Percentiles rank a stretch among this genome's conserved stretches.
These are phyloP conservation scores for Lactuca saligna DNA, from an alignment of 129 eudicot genomes.

Conservation along the genomic window DNA sequence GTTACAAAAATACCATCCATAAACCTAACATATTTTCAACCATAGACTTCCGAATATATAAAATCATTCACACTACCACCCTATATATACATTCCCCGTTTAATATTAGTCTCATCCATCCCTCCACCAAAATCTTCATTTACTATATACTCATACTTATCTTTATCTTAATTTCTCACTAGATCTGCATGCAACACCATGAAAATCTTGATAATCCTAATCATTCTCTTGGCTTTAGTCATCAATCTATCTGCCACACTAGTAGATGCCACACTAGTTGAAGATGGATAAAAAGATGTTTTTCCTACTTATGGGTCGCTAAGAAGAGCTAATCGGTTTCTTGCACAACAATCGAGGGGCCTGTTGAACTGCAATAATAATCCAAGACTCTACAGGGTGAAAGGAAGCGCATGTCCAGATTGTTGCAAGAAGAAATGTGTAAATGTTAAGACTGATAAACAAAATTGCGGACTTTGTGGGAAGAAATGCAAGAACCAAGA, in stretches of 20 bases:
- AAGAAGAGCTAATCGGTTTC: slow-evolving; percentile 40
- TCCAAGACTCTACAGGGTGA: slow-evolving; percentile 57
- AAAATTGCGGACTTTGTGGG: slow-evolving; percentile 63
- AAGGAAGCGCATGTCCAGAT: slow-evolving; percentile 55
- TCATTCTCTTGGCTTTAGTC: slow-evolving; percentile 36
- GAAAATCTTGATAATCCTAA: slow-evolving; percentile 13
- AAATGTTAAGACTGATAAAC: slow-evolving; percentile 44
- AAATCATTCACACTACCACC: slow-evolving; percentile 1
- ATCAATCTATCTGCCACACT: slow-evolving; percentile 33
- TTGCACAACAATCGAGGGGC: slow-evolving; percentile 32
- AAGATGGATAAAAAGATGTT: slow-evolving; percentile 29
- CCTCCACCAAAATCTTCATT: neutral
- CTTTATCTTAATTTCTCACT: slow-evolving; percentile 1
- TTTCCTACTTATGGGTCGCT: slow-evolving; percentile 27
- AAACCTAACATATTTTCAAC: slow-evolving; percentile 26
- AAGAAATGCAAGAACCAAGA: slow-evolving; percentile 48
- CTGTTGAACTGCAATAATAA: slow-evolving; percentile 46
- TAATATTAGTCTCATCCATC: neutral
- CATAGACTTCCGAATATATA: slow-evolving; percentile 18
- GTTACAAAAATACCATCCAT: slow-evolving; percentile 33
- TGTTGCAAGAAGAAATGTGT: slow-evolving; percentile 75
- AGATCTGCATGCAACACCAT: slow-evolving; percentile 16
- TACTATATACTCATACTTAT: neutral
- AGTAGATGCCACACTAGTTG: too few species aligned
- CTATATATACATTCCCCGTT: slow-evolving; percentile 27